phyloP scores from a whole-genome alignment of 805 yeast genomes.

The Zygosaccharomyces pseudorouxii region DNA sequence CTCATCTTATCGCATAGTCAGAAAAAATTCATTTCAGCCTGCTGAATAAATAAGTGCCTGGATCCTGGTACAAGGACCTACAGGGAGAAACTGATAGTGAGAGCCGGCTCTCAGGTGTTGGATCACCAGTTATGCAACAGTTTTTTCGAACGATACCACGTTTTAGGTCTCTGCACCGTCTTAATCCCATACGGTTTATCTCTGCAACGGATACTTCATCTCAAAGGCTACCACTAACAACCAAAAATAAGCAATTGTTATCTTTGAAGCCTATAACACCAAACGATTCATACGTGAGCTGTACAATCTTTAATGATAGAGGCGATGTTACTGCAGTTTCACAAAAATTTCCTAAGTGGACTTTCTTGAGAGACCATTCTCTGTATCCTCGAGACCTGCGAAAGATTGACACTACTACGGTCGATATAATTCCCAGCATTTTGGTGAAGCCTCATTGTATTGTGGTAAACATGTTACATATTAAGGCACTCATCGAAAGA shows the following conservation, averaged over 20 bases:
- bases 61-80: background rate
- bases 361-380: conserved; percentile 66
- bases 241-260: conserved; percentile 15
- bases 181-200: conserved; percentile 4
- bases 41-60: background rate
- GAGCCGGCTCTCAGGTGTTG: conserved; percentile 4
- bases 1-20: background rate
- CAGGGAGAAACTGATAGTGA: background rate
- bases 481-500: conserved; percentile 80
- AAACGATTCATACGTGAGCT: conserved; percentile 51
- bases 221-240: conserved; percentile 7
- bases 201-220: conserved; percentile 1
- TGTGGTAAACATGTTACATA: conserved; percentile 76
- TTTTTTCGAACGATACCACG: background rate
- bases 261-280: conserved; percentile 38
- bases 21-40: background rate
- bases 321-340: conserved; percentile 80
- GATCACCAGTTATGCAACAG: background rate
- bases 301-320: conserved; percentile 71
- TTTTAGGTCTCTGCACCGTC: background rate
- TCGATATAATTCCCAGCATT: conserved; percentile 86
- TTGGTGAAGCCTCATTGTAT: conserved; percentile 74
- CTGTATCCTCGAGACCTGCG: conserved; percentile 83
- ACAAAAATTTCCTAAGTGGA: conserved; percentile 71
- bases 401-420: conserved; percentile 65